A percentile compares a stretch with the other conserved stretches of the same genome.
These are phyloP conservation scores for Austroboletus niveus DNA, from an alignment of 1,284 basidiomycete genomes.

Conservation along the genomic window DNA sequence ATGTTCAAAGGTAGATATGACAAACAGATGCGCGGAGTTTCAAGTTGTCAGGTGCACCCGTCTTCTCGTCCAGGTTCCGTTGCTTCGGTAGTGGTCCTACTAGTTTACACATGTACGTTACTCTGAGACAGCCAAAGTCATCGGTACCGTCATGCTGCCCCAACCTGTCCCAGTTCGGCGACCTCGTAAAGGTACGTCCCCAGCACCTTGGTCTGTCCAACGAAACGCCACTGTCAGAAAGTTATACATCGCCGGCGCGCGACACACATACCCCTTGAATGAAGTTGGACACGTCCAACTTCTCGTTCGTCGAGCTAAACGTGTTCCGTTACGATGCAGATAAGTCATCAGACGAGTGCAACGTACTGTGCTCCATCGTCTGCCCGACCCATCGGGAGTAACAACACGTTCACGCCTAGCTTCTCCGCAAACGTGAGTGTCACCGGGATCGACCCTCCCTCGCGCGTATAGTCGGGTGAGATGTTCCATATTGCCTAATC, in stretches of 20 bases:
- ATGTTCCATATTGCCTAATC: slow-evolving; percentile 73
- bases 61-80: too few relatives aligned
- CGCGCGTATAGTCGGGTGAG: slow-evolving; percentile 86
- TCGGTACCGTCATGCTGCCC: slow-evolving; percentile 12
- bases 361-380: slow-evolving; percentile 91
- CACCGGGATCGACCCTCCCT: slow-evolving; percentile 96
- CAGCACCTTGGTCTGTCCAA: slow-evolving; percentile 65
- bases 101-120: too few relatives aligned
- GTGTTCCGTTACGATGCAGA: too few relatives aligned
- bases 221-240: too few relatives aligned
- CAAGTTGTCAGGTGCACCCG: too few relatives aligned
- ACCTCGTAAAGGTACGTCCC: slow-evolving; percentile 86
- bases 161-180: slow-evolving; percentile 33
- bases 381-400: slow-evolving; percentile 91
- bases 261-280: slow-evolving; percentile 72
- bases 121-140: too few relatives aligned
- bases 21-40: too few relatives aligned
- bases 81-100: too few relatives aligned
- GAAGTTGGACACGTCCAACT: slow-evolving; percentile 91
- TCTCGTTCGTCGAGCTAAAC: slow-evolving; percentile 89
- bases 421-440: slow-evolving; percentile 94
- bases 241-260: background rate
- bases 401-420: slow-evolving; percentile 76
- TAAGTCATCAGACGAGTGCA: background rate
- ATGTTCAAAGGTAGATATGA: too few relatives aligned